These are phyloP conservation scores for Pythium insidiosum DNA, from an alignment of 352 stramenopile species.

Conservation along the genomic window DNA sequence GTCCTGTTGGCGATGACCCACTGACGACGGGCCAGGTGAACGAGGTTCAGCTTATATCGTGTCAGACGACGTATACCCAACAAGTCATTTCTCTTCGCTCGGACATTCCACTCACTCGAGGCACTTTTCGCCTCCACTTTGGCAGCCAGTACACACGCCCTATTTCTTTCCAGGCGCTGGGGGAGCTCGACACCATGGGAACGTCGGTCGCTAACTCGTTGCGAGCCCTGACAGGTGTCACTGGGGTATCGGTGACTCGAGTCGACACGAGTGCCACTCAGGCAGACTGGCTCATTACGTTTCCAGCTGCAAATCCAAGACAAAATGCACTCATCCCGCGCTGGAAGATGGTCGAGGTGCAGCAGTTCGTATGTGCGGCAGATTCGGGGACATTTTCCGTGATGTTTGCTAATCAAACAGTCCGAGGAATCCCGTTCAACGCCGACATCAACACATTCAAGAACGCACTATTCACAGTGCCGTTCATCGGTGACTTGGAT, in stretches of 20 bases:
- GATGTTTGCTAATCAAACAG: constrained; percentile 42
- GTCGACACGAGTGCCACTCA: constrained; percentile 19
- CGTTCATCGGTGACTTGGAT: constrained; percentile 33
- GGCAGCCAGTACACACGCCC: constrained; percentile 56
- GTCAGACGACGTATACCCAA: constrained; percentile 46
- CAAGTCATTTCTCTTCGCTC: constrained; percentile 42
- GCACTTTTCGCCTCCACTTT: constrained; percentile 54
- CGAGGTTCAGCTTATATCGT: constrained; percentile 56
- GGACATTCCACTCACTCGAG: constrained; percentile 31
- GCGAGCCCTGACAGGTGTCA: constrained; percentile 26
- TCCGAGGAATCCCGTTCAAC: constrained; percentile 51
- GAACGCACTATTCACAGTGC: constrained; percentile 26
- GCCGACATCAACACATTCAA: constrained; percentile 48
- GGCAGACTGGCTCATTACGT: constrained; percentile 44
- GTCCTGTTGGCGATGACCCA: constrained; percentile 58
- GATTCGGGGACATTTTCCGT: constrained; percentile 48
- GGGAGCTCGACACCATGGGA: constrained; percentile 31
- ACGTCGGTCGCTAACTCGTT: constrained; percentile 43
- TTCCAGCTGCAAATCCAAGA: constrained; percentile 27
- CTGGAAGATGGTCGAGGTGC: constrained; percentile 61
- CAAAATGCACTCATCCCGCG: constrained; percentile 40
- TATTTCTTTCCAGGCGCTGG: constrained; percentile 46
- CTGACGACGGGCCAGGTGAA: constrained; percentile 47
- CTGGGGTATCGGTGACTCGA: constrained; percentile 26
- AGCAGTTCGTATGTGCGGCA: constrained; percentile 74